phyloP scores from a whole-genome alignment of 306 rosid species.

The apple (Malus domestica) region ASM211411v1 NC_041795.1:4774501-4775000 shows the following conservation, averaged over 20 bases:
- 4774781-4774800: not conserved
- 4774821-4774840: not conserved
- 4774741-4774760: not conserved
- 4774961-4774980: not conserved
- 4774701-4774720: not conserved
- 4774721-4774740: not conserved
- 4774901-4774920: not conserved
- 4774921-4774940: not conserved
- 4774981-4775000: not conserved
- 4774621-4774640: not conserved
- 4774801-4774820: not conserved
- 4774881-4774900: slow-evolving; percentile 16
- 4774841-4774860: not conserved
- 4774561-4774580: not conserved
- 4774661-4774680: not conserved
- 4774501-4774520: not conserved
- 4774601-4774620: not conserved
- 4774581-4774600: not conserved
- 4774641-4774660: not conserved
- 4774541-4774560: not conserved
- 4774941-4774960: no score
- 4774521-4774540: not conserved
- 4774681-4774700: not conserved
- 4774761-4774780: not conserved
- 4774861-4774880: not conserved